Evolutionary conservation across 352 stramenopile species (phyloP).

Genomic region (Phytopythium chamaehyphon): DNA sequence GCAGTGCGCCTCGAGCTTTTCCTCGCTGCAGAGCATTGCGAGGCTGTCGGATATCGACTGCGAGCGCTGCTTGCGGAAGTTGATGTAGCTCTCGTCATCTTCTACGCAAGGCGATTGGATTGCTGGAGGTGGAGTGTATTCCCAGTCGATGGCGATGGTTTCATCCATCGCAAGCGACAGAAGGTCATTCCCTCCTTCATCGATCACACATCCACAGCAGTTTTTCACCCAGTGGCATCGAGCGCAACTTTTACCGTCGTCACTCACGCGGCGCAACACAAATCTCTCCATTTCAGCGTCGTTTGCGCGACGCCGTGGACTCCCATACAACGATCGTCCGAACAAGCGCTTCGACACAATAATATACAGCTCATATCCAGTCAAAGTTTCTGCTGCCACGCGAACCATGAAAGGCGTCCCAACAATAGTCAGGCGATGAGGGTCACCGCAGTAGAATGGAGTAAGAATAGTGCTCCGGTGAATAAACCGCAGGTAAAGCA

Average conservation of each 20-base stretch:
- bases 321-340: background rate
- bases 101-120: background rate
- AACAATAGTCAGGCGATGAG: slow-evolving; percentile 26
- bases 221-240: slow-evolving; percentile 48
- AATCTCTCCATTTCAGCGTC: slow-evolving; percentile 16
- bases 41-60: slow-evolving; percentile 38
- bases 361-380: slow-evolving; percentile 29
- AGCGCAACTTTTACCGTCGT: slow-evolving; percentile 38
- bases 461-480: slow-evolving; percentile 34
- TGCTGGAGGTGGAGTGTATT: slow-evolving; percentile 2
- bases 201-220: slow-evolving; percentile 50
- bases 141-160: slow-evolving; percentile 70
- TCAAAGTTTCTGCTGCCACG: slow-evolving; percentile 11
- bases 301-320: background rate
- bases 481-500: slow-evolving; percentile 39
- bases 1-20: slow-evolving; percentile 40
- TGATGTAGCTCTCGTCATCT: slow-evolving; percentile 37
- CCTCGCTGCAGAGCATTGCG: slow-evolving; percentile 38
- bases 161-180: slow-evolving; percentile 41
- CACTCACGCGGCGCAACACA: slow-evolving; percentile 37
- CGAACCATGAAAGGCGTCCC: slow-evolving; percentile 35
- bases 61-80: slow-evolving; percentile 19
- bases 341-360: slow-evolving; percentile 16
- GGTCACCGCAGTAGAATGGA: slow-evolving; percentile 50
- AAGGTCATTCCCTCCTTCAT: slow-evolving; percentile 18